Evolutionary conservation across 2,329 filamentous ascomycete genomes (phyloP).

Genomic region (Iodosphaeria phyllophila): DNA sequence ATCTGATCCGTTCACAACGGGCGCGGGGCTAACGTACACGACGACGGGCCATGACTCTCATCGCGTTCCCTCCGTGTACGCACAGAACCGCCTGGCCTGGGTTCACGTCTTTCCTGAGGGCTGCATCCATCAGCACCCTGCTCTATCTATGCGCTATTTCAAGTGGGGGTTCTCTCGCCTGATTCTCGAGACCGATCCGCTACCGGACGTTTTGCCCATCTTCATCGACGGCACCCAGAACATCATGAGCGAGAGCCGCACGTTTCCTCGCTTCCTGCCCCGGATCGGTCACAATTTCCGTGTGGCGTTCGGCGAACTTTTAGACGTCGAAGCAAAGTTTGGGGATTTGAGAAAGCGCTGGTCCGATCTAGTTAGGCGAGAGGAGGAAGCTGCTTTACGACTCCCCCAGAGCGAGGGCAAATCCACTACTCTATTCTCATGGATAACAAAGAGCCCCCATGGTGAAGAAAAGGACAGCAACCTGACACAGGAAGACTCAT

Average conservation of each 20-base stretch:
- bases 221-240: conserved; percentile 83
- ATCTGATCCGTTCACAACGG: conserved; percentile 34
- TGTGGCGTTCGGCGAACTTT: conserved; percentile 60
- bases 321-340: conserved; percentile 59
- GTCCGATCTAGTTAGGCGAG: conserved; percentile 42
- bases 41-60: conserved; percentile 50
- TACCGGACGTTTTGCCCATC: conserved; percentile 79
- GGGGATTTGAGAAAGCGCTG: conserved; percentile 60
- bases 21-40: conserved; percentile 30
- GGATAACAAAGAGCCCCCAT: not conserved
- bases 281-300: conserved; percentile 51
- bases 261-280: conserved; percentile 66
- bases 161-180: conserved; percentile 91
- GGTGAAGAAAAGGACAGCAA: not conserved
- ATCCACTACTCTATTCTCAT: not conserved
- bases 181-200: conserved; percentile 74
- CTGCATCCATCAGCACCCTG: conserved; percentile 72
- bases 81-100: conserved; percentile 58
- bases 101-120: conserved; percentile 94
- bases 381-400: conserved; percentile 21
- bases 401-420: too few relatives aligned
- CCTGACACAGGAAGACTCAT: not conserved
- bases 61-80: conserved; percentile 52
- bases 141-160: conserved; percentile 79
- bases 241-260: conserved; percentile 71